Conservation (phyloP, 192 early-diverging fungal genomes). For the Cetraspora pellucida region DNA sequence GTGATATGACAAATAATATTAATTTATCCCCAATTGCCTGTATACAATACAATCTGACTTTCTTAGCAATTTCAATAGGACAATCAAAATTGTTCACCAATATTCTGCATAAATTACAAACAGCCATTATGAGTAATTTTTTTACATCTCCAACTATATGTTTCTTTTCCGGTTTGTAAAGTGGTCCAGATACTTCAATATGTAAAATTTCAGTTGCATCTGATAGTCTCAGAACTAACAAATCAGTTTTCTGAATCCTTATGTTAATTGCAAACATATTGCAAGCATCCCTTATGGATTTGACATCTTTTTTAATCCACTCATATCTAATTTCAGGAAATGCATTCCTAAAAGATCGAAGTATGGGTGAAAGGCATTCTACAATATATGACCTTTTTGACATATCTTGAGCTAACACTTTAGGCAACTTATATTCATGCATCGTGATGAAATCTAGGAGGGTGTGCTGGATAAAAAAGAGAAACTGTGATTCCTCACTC, state of each 20-base stretch:
- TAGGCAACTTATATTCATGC: conserved; percentile 11
- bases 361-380: conserved; percentile 13
- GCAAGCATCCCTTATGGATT: not conserved
- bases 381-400: conserved; percentile 10
- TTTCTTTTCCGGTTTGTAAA: conserved; percentile 10
- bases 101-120: conserved; percentile 30
- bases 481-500: not conserved
- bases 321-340: conserved; percentile 25
- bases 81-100: conserved; percentile 19
- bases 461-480: conserved; percentile 20
- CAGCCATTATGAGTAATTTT: conserved; percentile 29
- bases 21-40: conserved; percentile 18
- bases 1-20: conserved; percentile 27
- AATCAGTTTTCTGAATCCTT: not conserved
- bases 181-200: conserved; percentile 24
- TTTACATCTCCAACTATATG: conserved; percentile 23
- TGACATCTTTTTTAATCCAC: conserved; percentile 21
- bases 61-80: conserved; percentile 11
- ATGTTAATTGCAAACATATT: not conserved
- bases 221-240: conserved; percentile 22
- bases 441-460: conserved; percentile 9
- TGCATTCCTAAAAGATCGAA: conserved; percentile 9
- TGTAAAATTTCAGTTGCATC: conserved; percentile 12
- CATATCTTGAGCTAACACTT: conserved; percentile 4
- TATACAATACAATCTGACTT: conserved; percentile 30